Percentiles rank a stretch among this genome's conserved stretches.
These are phyloP conservation scores for Aspergillus brasiliensis DNA, from an alignment of 2,329 filamentous ascomycete species.

Conservation along the genomic window DNA sequence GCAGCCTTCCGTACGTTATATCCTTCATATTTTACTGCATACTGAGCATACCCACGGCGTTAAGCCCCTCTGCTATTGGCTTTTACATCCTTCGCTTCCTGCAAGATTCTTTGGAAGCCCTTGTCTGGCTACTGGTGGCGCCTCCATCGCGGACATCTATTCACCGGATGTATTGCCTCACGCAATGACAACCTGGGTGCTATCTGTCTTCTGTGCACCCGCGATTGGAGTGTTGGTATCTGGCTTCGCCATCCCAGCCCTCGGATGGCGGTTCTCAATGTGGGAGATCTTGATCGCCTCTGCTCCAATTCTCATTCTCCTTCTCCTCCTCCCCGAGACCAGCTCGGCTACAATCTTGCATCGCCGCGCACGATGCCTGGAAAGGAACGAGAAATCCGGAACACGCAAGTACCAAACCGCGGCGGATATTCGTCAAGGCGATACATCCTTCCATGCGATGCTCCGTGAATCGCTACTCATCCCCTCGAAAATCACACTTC, in stretches of 20 bases:
- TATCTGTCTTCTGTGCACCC: constrained; percentile 55
- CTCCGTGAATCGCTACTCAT: too few species aligned
- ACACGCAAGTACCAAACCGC: too few species aligned
- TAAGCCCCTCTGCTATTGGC: constrained; percentile 47
- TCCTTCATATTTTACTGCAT: constrained; percentile 61
- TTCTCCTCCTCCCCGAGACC: too few species aligned
- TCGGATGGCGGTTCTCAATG: constrained; percentile 51
- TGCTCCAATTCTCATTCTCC: not conserved
- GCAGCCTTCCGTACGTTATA: constrained; percentile 51
- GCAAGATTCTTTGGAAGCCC: constrained; percentile 53
- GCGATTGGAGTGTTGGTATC: constrained; percentile 57
- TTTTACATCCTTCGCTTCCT: constrained; percentile 59
- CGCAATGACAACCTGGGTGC: constrained; percentile 58
- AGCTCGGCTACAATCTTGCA: too few species aligned
- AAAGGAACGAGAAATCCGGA: too few species aligned
- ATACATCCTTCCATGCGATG: too few species aligned
- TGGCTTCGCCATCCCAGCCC: constrained; percentile 60
- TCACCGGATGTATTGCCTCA: not conserved
- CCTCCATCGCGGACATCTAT: constrained; percentile 47
- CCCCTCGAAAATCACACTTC: too few species aligned
- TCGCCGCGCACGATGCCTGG: too few species aligned
- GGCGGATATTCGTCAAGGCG: too few species aligned
- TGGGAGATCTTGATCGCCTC: constrained; percentile 36
- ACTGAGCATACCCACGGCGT: constrained; percentile 48
- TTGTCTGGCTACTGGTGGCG: constrained; percentile 9